Conservation (phyloP, 129 eudicot genomes). For the Artemisia tridentata region DNA sequence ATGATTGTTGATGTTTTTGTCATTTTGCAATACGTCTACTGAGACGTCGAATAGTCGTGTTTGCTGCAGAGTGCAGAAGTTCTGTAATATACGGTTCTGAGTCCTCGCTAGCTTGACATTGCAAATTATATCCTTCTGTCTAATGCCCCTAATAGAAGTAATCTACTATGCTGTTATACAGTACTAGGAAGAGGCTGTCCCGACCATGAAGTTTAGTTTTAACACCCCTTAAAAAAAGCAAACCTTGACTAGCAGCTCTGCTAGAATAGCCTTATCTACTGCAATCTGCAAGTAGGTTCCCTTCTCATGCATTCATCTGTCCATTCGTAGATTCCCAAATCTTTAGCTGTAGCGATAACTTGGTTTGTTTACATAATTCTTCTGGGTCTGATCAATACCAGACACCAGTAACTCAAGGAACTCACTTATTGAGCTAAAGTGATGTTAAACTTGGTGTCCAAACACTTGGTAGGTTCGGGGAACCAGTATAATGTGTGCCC, state of each 20-base stretch:
- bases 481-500: too few species aligned
- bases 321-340: not conserved
- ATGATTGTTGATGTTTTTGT: too few species aligned
- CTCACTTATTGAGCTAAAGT: too few species aligned
- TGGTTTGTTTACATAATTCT: not conserved
- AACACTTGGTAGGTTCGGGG: too few species aligned
- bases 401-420: not conserved
- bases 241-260: not conserved
- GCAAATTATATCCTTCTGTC: not conserved
- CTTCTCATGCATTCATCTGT: not conserved
- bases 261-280: too few species aligned
- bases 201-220: not conserved
- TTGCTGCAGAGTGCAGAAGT: not conserved
- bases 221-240: not conserved
- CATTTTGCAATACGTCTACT: too few species aligned
- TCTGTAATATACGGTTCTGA: not conserved
- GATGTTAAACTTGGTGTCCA: too few species aligned
- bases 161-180: not conserved
- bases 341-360: not conserved
- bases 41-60: not conserved
- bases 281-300: not conserved
- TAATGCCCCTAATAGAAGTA: not conserved
- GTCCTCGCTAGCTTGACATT: not conserved
- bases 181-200: not conserved
- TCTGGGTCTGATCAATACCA: not conserved